Evolutionary conservation across 352 stramenopile genomes (phyloP).

Genomic region (Phytophthora vignae): DNA sequence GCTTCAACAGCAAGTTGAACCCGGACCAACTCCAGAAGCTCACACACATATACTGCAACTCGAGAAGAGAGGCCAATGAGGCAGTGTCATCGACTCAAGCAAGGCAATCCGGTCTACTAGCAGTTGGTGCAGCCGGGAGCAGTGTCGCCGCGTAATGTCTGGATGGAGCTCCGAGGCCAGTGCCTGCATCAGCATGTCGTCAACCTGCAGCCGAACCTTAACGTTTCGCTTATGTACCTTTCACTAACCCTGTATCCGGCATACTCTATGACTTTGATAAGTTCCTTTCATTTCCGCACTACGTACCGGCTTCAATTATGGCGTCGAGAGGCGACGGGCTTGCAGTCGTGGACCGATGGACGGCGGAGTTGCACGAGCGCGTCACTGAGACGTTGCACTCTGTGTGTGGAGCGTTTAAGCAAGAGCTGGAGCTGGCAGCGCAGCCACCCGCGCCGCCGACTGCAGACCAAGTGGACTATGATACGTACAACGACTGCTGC

Average conservation of each 20-base stretch:
- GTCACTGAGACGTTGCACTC: constrained; percentile 18
- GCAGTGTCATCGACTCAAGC: constrained; percentile 27
- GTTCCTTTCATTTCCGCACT: background rate
- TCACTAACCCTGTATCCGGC: background rate
- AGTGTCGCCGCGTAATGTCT: constrained; percentile 64
- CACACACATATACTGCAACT: constrained; percentile 71
- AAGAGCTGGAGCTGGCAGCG: constrained; percentile 18
- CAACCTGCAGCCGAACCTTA: background rate
- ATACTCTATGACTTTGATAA: constrained; percentile 1
- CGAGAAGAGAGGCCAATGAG: constrained; percentile 29
- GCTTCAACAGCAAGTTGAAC: constrained; percentile 50
- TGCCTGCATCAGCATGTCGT: constrained; percentile 61
- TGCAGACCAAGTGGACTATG: constrained; percentile 9
- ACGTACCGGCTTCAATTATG: background rate
- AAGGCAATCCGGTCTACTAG: constrained; percentile 63
- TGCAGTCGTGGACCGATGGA: constrained; percentile 11
- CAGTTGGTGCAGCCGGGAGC: constrained; percentile 53
- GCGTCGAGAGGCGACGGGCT: constrained; percentile 2
- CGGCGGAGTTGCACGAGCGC: constrained; percentile 10
- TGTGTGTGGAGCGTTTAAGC: constrained; percentile 14
- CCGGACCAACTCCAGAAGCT: constrained; percentile 63
- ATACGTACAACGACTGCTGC: constrained; percentile 5
- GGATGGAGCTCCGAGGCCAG: constrained; percentile 56
- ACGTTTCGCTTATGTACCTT: background rate
- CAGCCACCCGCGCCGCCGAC: constrained; percentile 15